These are phyloP conservation scores for Mycena citricolor DNA, from an alignment of 1,284 basidiomycete genomes.

Conservation along the genomic window DNA sequence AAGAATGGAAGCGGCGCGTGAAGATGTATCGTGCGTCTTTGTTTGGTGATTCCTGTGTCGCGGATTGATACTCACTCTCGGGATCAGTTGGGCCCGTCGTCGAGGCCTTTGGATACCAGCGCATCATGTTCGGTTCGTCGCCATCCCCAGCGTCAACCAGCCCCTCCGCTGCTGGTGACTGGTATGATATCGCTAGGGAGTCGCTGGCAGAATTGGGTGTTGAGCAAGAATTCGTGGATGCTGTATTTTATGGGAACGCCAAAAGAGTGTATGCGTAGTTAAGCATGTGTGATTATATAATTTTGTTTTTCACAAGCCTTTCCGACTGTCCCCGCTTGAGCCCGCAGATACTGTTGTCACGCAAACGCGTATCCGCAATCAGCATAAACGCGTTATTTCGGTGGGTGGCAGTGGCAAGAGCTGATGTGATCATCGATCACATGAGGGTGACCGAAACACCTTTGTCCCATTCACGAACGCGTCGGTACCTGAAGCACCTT, in stretches of 20 bases:
- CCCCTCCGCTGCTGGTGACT: constrained; percentile 56
- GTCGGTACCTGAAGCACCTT: too few species aligned
- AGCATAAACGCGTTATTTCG: too few species aligned
- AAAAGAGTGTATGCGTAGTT: constrained; percentile 53
- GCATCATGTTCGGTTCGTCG: constrained; percentile 62
- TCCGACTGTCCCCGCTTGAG: not conserved
- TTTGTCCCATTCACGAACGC: too few species aligned
- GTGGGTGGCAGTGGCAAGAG: too few species aligned
- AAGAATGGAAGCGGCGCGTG: constrained; percentile 78
- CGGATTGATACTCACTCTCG: constrained; percentile 23
- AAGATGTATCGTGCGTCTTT: constrained; percentile 83
- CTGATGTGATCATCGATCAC: not conserved
- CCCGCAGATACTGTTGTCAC: too few species aligned
- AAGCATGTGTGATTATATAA: too few species aligned
- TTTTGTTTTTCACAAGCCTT: not conserved
- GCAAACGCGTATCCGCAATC: too few species aligned
- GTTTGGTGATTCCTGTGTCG: constrained; percentile 7
- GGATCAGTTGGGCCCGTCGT: constrained; percentile 72
- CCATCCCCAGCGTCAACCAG: constrained; percentile 46
- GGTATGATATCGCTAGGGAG: constrained; percentile 82
- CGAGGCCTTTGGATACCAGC: constrained; percentile 61
- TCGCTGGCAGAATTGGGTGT: constrained; percentile 81
- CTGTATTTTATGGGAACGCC: constrained; percentile 70
- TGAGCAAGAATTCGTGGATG: constrained; percentile 75
- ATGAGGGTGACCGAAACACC: too few species aligned